These are phyloP conservation scores for Dictyostelium intermedium DNA, from an alignment of 78 protist genomes.

Conservation along the genomic window DNA sequence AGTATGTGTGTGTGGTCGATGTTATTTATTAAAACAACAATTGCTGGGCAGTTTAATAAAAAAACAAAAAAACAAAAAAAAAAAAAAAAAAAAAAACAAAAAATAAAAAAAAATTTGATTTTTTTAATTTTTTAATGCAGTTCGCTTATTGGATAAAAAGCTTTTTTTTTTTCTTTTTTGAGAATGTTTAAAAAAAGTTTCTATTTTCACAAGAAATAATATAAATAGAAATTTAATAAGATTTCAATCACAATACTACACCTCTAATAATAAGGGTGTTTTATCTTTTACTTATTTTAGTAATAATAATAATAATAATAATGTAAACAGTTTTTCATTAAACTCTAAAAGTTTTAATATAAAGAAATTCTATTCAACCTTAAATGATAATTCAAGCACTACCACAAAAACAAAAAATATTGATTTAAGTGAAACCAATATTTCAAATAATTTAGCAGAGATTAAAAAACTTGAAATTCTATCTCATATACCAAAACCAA, in stretches of 20 bases:
- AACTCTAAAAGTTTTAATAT: not conserved
- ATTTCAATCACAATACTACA: not conserved
- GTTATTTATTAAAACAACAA: too few species aligned
- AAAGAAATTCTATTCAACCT: not conserved
- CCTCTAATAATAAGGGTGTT: not conserved
- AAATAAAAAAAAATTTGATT: too few species aligned
- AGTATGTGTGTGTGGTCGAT: too few species aligned
- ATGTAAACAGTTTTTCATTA: not conserved
- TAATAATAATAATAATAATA: not conserved
- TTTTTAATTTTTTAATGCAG: too few species aligned
- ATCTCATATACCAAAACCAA: not conserved
- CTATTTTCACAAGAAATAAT: not conserved
- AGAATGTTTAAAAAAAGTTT: not conserved
- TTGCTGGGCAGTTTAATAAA: not conserved
- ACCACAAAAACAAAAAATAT: not conserved
- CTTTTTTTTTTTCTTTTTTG: too few species aligned
- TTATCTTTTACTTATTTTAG: not conserved
- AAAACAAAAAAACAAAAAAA: too few species aligned
- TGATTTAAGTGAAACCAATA: not conserved
- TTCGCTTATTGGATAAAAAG: too few species aligned
- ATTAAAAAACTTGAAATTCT: not conserved
- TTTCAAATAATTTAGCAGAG: not conserved
- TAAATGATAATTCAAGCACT: not conserved
- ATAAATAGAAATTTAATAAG: not conserved
- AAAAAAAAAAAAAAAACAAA: too few species aligned